Conservation (phyloP, 192 early-diverging fungal genomes). For the Coemansia sp. region DNA sequence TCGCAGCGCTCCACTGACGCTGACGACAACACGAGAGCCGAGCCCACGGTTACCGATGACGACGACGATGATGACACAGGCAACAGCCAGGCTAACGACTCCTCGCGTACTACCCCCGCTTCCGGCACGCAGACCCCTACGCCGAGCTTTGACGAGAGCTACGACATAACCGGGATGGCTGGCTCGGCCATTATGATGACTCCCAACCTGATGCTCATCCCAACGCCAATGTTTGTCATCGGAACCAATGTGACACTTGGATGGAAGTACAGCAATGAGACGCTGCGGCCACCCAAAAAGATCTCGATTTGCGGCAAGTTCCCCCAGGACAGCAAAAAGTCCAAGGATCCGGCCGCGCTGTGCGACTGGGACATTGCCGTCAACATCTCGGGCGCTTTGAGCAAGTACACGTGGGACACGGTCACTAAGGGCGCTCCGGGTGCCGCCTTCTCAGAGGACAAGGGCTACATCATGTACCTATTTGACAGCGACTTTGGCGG, state of each 20-base stretch:
- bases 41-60: constrained; percentile 6
- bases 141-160: constrained; percentile 41
- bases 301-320: constrained; percentile 49
- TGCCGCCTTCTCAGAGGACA: constrained; percentile 27
- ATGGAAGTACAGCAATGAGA: constrained; percentile 42
- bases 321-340: constrained; percentile 28
- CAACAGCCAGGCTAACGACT: neutral
- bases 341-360: constrained; percentile 2
- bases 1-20: neutral
- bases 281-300: constrained; percentile 30
- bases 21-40: constrained; percentile 12
- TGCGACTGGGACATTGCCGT: constrained; percentile 54
- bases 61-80: neutral
- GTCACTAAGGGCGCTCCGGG: constrained; percentile 34
- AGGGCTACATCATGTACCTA: constrained; percentile 42
- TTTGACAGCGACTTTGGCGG: constrained; percentile 50
- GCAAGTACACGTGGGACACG: constrained; percentile 49
- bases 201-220: constrained; percentile 25
- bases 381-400: constrained; percentile 33
- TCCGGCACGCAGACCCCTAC: neutral
- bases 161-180: constrained; percentile 40
- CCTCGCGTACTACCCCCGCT: neutral
- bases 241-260: constrained; percentile 37
- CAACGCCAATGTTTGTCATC: constrained; percentile 53
- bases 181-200: constrained; percentile 31